Conservation (phyloP, 2,329 filamentous ascomycete species). For the Pyricularia sp. region DNA sequence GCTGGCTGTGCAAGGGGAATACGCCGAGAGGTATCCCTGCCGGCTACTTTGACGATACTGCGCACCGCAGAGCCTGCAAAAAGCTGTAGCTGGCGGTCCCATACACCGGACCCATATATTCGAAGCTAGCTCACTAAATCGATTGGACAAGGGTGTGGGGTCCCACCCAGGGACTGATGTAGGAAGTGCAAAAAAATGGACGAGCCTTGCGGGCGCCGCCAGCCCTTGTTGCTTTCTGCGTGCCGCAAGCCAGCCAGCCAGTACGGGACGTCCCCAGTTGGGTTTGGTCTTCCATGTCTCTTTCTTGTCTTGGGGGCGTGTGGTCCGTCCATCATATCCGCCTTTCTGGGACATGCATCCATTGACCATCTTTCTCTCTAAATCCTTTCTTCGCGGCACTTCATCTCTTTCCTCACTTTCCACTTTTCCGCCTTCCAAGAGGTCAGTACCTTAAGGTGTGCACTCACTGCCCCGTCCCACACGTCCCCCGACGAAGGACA, state of each 20-base stretch:
- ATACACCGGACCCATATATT: not conserved
- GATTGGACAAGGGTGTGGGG: not conserved
- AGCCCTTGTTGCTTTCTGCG: slow-evolving; percentile 4
- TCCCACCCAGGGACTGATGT: not conserved
- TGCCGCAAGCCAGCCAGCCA: slow-evolving; percentile 1
- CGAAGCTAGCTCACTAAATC: not conserved
- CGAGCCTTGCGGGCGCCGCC: slow-evolving; percentile 5
- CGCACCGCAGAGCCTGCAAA: not conserved
- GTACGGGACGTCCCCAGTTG: not conserved
- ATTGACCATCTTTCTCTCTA: slow-evolving; percentile 4
- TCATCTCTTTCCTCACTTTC: not conserved
- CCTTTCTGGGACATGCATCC: slow-evolving; percentile 6
- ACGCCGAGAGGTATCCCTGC: not conserved
- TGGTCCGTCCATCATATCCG: slow-evolving; percentile 6
- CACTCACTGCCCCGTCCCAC: not conserved
- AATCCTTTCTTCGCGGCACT: not conserved
- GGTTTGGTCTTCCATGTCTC: slow-evolving; percentile 2
- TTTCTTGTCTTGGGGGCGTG: not conserved
- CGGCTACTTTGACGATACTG: not conserved
- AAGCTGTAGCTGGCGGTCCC: not conserved
- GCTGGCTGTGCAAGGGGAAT: slow-evolving; percentile 28
- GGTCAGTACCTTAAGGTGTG: not conserved
- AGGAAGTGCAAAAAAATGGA: slow-evolving; percentile 3
- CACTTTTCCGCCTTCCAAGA: not conserved
- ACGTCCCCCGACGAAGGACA: not conserved